These are phyloP conservation scores for Lipomyces starkeyi DNA, from an alignment of 805 yeast species.

Conservation along the genomic window DNA sequence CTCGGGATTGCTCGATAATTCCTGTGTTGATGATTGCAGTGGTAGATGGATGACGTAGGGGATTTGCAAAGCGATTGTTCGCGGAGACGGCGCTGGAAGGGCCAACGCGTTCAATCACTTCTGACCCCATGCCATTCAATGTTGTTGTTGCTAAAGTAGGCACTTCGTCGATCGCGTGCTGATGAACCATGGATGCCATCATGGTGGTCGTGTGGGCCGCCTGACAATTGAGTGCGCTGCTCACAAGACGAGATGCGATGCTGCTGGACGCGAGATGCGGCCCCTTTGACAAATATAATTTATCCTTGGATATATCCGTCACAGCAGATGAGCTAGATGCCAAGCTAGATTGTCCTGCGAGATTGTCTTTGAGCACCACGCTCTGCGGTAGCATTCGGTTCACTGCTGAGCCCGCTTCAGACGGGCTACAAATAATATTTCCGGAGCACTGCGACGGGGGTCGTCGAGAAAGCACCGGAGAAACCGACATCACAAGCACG, in stretches of 20 bases:
- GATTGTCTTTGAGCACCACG: background rate
- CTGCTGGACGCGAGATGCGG: constrained; percentile 3
- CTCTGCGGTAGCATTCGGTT: background rate
- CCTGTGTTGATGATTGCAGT: background rate
- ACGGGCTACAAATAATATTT: background rate
- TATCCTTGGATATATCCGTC: background rate
- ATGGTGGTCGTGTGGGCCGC: background rate
- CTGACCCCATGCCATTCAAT: background rate
- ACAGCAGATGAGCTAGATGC: constrained; percentile 1
- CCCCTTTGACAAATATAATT: background rate
- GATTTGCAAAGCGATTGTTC: background rate
- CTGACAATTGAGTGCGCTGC: background rate
- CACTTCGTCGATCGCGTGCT: background rate
- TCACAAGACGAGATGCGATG: background rate
- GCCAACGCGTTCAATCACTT: background rate
- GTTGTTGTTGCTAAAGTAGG: background rate
- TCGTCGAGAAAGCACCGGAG: constrained; percentile 9
- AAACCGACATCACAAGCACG: constrained; percentile 9
- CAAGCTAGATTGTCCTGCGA: background rate
- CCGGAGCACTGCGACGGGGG: constrained; percentile 10
- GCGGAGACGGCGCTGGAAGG: background rate
- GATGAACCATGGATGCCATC: background rate
- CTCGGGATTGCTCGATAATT: background rate
- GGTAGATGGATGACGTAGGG: background rate
- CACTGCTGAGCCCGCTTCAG: background rate